These are phyloP conservation scores for Gentiana straminea DNA, from an alignment of 257 asterid genomes.

Conservation along the genomic window DNA sequence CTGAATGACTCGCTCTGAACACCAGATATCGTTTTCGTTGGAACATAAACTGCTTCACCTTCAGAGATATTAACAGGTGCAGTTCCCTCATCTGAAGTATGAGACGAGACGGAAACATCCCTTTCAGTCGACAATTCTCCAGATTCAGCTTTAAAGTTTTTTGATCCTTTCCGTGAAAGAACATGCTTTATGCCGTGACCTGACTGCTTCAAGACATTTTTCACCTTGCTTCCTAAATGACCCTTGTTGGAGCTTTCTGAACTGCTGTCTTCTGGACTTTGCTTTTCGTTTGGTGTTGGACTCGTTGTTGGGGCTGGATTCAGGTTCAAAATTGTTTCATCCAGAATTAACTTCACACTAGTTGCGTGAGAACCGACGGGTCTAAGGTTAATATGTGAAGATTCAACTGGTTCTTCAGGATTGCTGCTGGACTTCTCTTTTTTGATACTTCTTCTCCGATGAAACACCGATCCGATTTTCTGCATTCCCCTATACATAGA, in stretches of 20 bases:
- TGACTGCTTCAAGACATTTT: conserved; percentile 58
- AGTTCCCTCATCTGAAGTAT: conserved; percentile 13
- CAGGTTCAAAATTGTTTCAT: conserved; percentile 19
- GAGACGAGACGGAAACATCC: conserved; percentile 11
- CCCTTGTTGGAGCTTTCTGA: conserved; percentile 28
- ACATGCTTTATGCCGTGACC: conserved; percentile 39
- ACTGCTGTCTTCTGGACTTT: conserved; percentile 23
- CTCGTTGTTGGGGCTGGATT: conserved; percentile 17
- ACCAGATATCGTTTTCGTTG: background rate
- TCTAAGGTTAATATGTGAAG: conserved; percentile 40
- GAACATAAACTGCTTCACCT: conserved; percentile 3
- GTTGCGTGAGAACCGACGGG: conserved; percentile 29
- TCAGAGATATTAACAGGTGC: conserved; percentile 1
- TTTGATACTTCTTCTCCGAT: conserved; percentile 28
- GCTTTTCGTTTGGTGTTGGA: conserved; percentile 32
- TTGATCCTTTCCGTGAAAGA: conserved; percentile 38
- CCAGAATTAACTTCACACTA: conserved; percentile 43
- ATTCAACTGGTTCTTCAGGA: conserved; percentile 23
- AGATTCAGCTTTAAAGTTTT: background rate
- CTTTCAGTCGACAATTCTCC: conserved; percentile 10
- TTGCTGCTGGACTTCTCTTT: conserved; percentile 19
- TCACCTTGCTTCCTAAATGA: conserved; percentile 38
- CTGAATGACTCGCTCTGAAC: background rate
- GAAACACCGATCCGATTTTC: conserved; percentile 51
- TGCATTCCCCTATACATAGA: conserved; percentile 39